A percentile compares a stretch with the other conserved stretches of the same genome.
phyloP scores from a whole-genome alignment of 73 alveolate genomes.

The Tetrahymena borealis region DNA sequence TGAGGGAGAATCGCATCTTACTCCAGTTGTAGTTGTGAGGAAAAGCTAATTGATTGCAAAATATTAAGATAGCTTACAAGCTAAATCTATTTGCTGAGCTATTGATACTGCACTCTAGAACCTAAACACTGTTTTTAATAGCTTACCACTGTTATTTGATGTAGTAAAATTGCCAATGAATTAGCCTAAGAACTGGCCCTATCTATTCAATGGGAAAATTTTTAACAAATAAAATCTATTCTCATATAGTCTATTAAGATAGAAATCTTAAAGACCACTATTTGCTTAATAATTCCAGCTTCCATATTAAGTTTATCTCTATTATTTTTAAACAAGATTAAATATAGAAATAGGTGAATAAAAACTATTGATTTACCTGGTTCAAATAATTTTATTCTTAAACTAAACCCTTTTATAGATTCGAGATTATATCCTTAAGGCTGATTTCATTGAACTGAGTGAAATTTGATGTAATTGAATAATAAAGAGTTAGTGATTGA shows the following conservation, averaged over 20 bases:
- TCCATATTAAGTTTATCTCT: background rate
- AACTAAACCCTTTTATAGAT: background rate
- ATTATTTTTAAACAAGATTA: background rate
- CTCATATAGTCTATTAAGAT: background rate
- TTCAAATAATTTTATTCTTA: background rate
- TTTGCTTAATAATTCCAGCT: background rate
- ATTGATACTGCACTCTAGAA: background rate
- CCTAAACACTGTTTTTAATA: background rate
- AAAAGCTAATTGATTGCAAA: background rate
- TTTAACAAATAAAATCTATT: background rate
- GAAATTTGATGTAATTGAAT: background rate
- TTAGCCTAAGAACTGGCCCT: background rate
- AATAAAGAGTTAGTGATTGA: background rate
- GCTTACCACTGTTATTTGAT: background rate
- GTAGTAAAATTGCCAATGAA: background rate
- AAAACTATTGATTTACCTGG: background rate
- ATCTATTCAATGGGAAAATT: background rate
- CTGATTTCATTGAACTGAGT: background rate
- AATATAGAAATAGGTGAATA: background rate
- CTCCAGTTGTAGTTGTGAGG: background rate
- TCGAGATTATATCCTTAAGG: background rate
- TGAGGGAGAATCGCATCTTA: background rate
- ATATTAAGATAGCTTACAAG: background rate
- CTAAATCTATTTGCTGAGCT: background rate
- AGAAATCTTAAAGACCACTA: background rate